Evolutionary conservation across 2,329 filamentous ascomycete species (phyloP).

Genomic region (Fusarium duplospermum): DNA sequence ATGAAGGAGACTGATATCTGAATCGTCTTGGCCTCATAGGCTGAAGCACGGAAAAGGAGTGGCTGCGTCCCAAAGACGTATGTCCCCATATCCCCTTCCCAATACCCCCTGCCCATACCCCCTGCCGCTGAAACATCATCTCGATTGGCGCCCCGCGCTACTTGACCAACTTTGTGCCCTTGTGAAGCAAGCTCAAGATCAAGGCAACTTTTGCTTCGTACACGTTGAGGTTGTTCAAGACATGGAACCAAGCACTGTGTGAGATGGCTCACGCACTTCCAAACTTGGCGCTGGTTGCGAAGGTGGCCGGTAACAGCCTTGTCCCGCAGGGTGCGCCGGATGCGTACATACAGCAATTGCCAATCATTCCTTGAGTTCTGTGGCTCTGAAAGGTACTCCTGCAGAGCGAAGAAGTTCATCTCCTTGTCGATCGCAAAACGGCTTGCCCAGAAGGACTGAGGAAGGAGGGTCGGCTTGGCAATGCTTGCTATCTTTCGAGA

Average conservation of each 20-base stretch:
- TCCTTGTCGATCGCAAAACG: slow-evolving; percentile 8
- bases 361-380: background rate
- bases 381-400: rapidly evolving
- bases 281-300: background rate
- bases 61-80: background rate
- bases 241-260: background rate
- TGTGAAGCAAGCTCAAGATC: background rate
- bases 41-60: background rate
- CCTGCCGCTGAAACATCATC: rapidly evolving
- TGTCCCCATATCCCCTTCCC: background rate
- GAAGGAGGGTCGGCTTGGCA: background rate
- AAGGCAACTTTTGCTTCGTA: rapidly evolving
- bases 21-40: background rate
- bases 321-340: background rate
- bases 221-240: background rate
- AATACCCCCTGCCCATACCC: background rate
- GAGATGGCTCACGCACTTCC: background rate
- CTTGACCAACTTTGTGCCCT: background rate
- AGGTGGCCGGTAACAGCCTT: background rate
- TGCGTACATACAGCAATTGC: background rate
- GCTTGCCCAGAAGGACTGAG: slow-evolving; percentile 22
- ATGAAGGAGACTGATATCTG: background rate
- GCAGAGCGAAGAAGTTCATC: slow-evolving; percentile 1
- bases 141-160: background rate
- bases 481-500: background rate